Base-by-base conservation (phyloP, 2,329 filamentous ascomycete genomes). In the Leptoxyphium fumago region DNA sequence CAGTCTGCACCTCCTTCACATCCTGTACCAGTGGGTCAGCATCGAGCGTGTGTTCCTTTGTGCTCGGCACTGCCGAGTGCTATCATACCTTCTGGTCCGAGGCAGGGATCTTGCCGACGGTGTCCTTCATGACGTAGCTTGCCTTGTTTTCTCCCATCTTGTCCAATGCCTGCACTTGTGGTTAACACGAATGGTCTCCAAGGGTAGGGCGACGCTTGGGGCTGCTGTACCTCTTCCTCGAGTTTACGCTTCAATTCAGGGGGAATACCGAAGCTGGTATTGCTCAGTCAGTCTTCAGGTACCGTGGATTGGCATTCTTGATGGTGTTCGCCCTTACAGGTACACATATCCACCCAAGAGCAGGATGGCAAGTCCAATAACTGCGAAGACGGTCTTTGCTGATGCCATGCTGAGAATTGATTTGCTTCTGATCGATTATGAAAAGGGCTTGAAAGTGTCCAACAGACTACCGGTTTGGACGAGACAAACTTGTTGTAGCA, bases 71-170 rank as follows among this genome's bases (percentile, higher is more conserved):
- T 7, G 21, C 21, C 21, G 21, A 26, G 15, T n/a, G n/a, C 34
- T 38, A 4, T 17, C 15, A 21, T 40, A 28, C 15, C 21, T 40
- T 17, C 21, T 28, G 21, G 18, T 40, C 38, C 5, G 38, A 17
- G 11, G 38, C 18, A 13, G 56, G 57, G 6, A 59, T 46, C 41
- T 54, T 51, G 39, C 48, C 47, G 32, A 60, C 49, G 43, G 50
- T 50, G 38, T 52, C 50, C 43, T 62, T 61, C 30, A 58, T 50
- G 42, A 61, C 41, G 43, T 60, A 60, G 9, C 57, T 60, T 8
- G 58, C 55, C 52, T 71, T 71, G 59, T 72, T 72, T 53, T 72
- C 68, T 46, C 69, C 69, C 67, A 72, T 71, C n/a, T 67, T 69
- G 50, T 69, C 58, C 34, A 72, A 58, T 3, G 67, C 69, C 44